Conservation (phyloP, 2,329 filamentous ascomycete species). For the Phialophora chinensis region DNA sequence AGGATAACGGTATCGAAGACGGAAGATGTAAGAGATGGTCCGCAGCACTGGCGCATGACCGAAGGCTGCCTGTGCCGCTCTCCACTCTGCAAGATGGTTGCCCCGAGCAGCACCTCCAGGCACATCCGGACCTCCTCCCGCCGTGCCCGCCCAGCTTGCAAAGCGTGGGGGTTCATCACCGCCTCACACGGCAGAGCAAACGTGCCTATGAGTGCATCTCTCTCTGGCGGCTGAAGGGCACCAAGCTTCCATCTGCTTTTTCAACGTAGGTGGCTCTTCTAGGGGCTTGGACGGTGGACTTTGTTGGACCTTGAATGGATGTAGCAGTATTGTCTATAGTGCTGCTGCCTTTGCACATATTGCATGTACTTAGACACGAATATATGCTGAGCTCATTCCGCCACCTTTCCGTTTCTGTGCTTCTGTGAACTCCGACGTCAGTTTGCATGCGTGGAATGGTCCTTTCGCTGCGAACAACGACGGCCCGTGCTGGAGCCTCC, state of each 20-base stretch:
- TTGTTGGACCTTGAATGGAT: not conserved
- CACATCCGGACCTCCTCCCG: not conserved
- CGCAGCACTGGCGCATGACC: not conserved
- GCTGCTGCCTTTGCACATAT: not conserved
- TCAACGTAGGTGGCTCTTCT: not conserved
- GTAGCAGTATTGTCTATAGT: not conserved
- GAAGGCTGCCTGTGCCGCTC: not conserved
- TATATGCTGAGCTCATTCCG: not conserved
- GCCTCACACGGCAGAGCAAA: not conserved
- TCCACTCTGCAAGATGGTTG: not conserved
- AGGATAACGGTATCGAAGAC: not conserved
- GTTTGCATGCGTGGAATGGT: not conserved
- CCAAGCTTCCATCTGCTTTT: not conserved
- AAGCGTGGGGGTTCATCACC: not conserved
- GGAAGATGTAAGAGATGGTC: not conserved
- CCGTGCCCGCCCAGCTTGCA: too few relatives aligned
- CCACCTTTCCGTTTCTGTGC: not conserved
- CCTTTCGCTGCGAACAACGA: not conserved
- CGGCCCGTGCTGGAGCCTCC: not conserved
- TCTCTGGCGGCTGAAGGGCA: not conserved
- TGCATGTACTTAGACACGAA: not conserved
- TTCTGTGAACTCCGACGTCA: constrained; percentile 2
- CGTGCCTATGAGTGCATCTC: not conserved
- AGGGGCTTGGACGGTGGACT: not conserved
- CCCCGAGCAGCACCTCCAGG: not conserved